Conservation (phyloP, 148 eudicot genomes). For the Rhododendron ovatum region DNA sequence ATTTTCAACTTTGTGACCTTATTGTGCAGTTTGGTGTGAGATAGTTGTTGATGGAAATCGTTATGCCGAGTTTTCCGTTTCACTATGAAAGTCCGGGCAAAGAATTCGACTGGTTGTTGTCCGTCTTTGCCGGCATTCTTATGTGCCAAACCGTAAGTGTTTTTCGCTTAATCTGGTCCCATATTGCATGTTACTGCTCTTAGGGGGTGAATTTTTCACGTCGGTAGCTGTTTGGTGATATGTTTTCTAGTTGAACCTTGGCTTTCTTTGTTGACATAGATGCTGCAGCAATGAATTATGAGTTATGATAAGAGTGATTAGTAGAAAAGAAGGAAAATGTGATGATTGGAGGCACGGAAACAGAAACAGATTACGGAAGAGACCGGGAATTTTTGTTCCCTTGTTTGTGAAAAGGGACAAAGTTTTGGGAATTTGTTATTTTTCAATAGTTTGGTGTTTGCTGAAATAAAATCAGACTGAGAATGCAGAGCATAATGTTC, state of each 20-base stretch:
- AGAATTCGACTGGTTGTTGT: constrained; percentile 14
- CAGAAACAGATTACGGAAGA: neutral
- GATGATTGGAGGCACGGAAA: neutral
- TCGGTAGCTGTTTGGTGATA: neutral
- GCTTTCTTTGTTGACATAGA: neutral
- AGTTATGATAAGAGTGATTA: neutral
- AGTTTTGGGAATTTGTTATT: neutral
- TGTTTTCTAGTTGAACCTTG: neutral
- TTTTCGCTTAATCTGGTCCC: neutral
- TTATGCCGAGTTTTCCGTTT: neutral
- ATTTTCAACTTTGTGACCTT: neutral
- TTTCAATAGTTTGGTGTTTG: neutral
- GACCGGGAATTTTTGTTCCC: neutral
- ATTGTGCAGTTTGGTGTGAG: neutral
- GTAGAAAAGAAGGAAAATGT: neutral
- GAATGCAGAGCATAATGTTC: neutral
- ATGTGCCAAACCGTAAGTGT: constrained; percentile 22
- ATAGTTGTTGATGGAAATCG: neutral
- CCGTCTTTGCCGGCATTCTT: constrained; percentile 17
- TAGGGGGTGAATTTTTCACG: neutral
- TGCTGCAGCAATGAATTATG: neutral
- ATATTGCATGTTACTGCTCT: neutral
- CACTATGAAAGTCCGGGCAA: constrained; percentile 3
- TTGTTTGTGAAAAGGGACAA: neutral
- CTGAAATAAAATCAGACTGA: neutral